Base-by-base conservation (phyloP, 805 yeast genomes). In the Barnettozyma botsteinii region DNA sequence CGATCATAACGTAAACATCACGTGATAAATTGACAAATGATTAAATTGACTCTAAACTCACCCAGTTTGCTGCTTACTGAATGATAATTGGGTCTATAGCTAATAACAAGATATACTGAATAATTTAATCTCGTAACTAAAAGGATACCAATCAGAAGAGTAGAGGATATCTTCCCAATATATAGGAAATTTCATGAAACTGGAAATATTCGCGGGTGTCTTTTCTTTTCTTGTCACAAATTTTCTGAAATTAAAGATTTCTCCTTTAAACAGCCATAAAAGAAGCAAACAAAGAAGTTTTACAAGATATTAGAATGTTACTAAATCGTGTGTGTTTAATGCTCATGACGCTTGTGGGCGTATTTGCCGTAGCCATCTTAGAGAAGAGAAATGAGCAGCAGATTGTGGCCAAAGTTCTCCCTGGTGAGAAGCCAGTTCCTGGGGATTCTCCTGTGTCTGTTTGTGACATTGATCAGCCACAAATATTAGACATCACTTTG, bases 391-490 rank as follows among this genome's bases (percentile, higher is more conserved):
- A 43, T 17, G 32, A 29, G 7, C 57, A 52, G 41, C 34, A 35
- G 22, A 47, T 51, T 3, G 31, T 48, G 6, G 4, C 34, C 21
- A 61, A 39, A 20, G 14, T 43, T n/a, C 52, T 62, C 24, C 71
- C 70, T 14, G 64, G 59, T 19, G 50, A 74, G 26, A 74, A 73
- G 51, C 95, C 95, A 7, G 78, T 91, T 29, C 94, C 95, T 1
- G 98, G 98, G 6, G 86, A 77, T 47, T 83, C 96, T 1, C 98
- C 98, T 14, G 70, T 93, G 25, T 66, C 72, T 41, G 71, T 77
- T 40, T 91, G 98, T 61, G 96, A 88, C 53, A 65, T 75, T 15
- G 61, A 66, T 13, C 72, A 70, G 31, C 55, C 70, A 1, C 97
- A 91, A 58, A 51, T 84, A 18, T 68, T 93, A 49, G 69, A 67